phyloP scores from a whole-genome alignment of 2,329 filamentous ascomycete genomes.

The Colletotrichum lentis region DNA sequence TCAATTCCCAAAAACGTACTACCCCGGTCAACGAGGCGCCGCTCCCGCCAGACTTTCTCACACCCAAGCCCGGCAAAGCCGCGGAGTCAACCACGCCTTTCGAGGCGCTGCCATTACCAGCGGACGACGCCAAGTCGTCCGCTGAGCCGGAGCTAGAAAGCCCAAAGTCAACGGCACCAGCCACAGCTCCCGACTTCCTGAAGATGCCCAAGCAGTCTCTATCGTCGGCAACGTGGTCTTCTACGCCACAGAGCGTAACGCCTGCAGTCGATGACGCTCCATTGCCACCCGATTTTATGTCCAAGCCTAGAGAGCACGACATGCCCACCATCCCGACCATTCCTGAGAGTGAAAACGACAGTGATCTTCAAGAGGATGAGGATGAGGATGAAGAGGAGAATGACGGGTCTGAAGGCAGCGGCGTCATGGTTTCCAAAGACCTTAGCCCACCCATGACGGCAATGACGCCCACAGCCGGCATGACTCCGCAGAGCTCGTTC shows the following conservation, averaged over 20 bases:
- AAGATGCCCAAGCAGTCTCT: slow-evolving; percentile 37
- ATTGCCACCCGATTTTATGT: slow-evolving; percentile 51
- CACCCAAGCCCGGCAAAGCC: slow-evolving; percentile 45
- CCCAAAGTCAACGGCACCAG: slow-evolving; percentile 40
- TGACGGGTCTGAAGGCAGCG: slow-evolving; percentile 65
- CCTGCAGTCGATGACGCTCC: slow-evolving; percentile 50
- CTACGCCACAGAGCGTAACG: slow-evolving; percentile 23
- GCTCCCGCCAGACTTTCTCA: slow-evolving; percentile 37
- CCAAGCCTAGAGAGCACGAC: slow-evolving; percentile 43
- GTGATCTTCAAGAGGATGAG: slow-evolving; percentile 51
- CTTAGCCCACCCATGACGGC: slow-evolving; percentile 61
- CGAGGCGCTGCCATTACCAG: slow-evolving; percentile 23
- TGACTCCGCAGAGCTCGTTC: slow-evolving; percentile 68
- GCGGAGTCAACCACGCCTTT: slow-evolving; percentile 22
- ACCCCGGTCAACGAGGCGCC: slow-evolving; percentile 43
- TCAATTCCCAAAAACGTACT: slow-evolving; percentile 38
- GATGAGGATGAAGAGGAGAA: slow-evolving; percentile 59
- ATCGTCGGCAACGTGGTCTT: slow-evolving; percentile 34
- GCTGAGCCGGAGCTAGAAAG: slow-evolving; percentile 24
- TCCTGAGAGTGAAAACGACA: slow-evolving; percentile 36
- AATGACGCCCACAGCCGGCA: slow-evolving; percentile 57
- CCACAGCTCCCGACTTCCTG: slow-evolving; percentile 32
- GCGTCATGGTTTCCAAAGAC: slow-evolving; percentile 71
- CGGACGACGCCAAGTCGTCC: slow-evolving; percentile 6
- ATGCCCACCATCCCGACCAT: slow-evolving; percentile 28